Conservation (phyloP, 768 basidiomycete genomes). For the Krasilnikovozyma curviuscula region DNA sequence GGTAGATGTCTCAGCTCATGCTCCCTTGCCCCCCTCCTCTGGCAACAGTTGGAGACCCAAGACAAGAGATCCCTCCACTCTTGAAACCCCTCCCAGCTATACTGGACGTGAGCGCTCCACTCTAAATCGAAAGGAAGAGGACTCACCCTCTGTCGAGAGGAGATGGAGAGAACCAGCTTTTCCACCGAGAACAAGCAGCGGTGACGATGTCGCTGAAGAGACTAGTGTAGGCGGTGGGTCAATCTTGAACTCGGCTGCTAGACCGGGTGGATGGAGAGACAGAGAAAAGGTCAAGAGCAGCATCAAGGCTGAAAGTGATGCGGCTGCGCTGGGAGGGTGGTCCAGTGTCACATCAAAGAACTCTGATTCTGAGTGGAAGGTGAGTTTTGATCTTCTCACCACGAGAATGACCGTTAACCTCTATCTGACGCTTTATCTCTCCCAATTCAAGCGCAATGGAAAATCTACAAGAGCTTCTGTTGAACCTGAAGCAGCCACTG, state of each 20-base stretch:
- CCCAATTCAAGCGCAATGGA: no score
- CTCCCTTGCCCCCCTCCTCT: conserved; percentile 10
- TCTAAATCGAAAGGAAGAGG: neutral
- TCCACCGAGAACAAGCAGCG: neutral
- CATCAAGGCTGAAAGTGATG: conserved; percentile 6
- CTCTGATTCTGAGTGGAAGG: no score
- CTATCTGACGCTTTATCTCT: neutral
- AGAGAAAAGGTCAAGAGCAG: conserved; percentile 10
- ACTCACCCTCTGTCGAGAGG: neutral
- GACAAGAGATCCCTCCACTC: no score
- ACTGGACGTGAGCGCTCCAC: no score
- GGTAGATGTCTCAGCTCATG: no score
- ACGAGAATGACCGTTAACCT: neutral
- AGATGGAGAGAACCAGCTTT: neutral
- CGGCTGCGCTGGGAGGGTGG: conserved; percentile 7
- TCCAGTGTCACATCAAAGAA: conserved; percentile 3
- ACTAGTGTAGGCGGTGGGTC: neutral
- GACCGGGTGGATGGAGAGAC: conserved; percentile 11
- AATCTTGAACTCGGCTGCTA: neutral
- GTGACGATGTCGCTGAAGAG: neutral
- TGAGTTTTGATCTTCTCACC: neutral
- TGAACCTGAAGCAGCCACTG: neutral
- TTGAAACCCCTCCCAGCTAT: no score
- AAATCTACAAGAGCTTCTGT: no score
- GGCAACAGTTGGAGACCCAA: conserved; percentile 8